Evolutionary conservation across 2,329 filamentous ascomycete genomes (phyloP), one percentile per base, ranked within the genome.

Genomic region (Colletotrichum sublineola): DNA sequence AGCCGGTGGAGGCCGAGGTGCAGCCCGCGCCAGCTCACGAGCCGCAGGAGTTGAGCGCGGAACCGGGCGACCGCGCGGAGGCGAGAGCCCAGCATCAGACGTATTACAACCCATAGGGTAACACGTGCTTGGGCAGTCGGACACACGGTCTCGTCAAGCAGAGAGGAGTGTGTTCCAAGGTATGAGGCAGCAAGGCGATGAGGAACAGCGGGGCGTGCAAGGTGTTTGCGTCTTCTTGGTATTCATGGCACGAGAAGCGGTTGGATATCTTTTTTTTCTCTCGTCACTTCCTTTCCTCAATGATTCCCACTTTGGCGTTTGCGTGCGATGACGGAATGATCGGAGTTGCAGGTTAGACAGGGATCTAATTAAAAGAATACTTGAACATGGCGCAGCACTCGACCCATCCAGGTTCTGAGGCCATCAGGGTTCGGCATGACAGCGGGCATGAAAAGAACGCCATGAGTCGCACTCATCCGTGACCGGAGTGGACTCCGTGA

Each of bases 31-130:
- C 65, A 46, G 50, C 44, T 14, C 65, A 42, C 44, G 58, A 66
- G 71, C 73, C 73, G 53, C 67, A 73, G 36, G 73, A 74, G 71
- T 36, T 73, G 46, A 67, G 65, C 44, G 62, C 53, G 24, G 71
- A 74, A 11, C 33, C 18, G 14, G n/a, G 33, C 8, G 71, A 70
- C 5, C 44, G 55, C 24, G 42, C 20, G 3, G 36, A 36, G 55
- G 18, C 33, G 48, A 48, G 64, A 2, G 40, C 58, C 40, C 40
- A 52, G 12, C 73, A 74, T 36, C 55, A 74, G 60, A 73, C 73
- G 14, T 74, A 58, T 9, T 74, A 74, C 38, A 73, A 74, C 63
- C 50, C 18, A 24, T 73, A 38, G 36, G 40, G 18, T 1, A 14
- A 24, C 55, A 38, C 48, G 12, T n/a, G 31, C 29, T 12, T 11